A percentile compares a stretch with the other conserved stretches of the same genome.
phyloP scores from a whole-genome alignment of 352 stramenopile species.

The Discostella stelligera region DNA sequence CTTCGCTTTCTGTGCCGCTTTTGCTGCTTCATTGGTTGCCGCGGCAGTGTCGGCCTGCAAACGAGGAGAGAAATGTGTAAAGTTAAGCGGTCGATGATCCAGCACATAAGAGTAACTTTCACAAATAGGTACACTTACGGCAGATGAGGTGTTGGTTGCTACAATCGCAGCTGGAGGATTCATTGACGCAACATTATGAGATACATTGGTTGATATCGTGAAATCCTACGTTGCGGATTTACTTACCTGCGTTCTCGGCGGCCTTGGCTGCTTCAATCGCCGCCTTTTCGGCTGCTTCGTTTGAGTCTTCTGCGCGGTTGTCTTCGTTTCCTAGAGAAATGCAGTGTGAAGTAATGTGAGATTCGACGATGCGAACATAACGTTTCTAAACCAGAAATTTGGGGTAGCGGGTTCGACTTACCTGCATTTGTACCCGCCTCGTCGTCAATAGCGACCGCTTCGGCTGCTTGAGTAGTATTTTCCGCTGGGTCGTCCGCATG shows the following conservation, averaged over 20 bases:
- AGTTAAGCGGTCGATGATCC: no score
- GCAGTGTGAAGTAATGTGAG: no score
- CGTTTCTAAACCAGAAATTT: no score
- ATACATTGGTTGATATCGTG: not conserved
- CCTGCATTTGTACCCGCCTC: no score
- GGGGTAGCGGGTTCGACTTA: no score
- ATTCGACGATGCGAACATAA: no score
- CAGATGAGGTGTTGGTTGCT: conserved; percentile 30
- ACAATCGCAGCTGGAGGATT: conserved; percentile 12
- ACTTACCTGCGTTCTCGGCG: conserved; percentile 50
- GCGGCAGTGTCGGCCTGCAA: conserved; percentile 49
- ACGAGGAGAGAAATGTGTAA: conserved; percentile 8
- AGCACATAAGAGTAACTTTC: not conserved
- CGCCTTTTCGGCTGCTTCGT: conserved; percentile 53
- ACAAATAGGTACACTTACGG: conserved; percentile 26
- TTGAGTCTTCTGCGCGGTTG: conserved; percentile 19
- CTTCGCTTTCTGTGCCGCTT: conserved; percentile 67
- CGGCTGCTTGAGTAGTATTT: not conserved
- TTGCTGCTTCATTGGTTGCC: conserved; percentile 58
- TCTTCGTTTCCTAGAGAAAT: no score
- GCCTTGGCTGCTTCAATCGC: conserved; percentile 59
- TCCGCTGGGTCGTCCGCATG: not conserved
- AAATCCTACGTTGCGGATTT: not conserved
- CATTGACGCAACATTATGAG: not conserved
- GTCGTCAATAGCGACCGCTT: no score